A percentile compares a stretch with the other conserved stretches of the same genome.
These are phyloP conservation scores for Plasmodium coatneyi DNA, from an alignment of 169 alveolate species.

Conservation along the genomic window DNA sequence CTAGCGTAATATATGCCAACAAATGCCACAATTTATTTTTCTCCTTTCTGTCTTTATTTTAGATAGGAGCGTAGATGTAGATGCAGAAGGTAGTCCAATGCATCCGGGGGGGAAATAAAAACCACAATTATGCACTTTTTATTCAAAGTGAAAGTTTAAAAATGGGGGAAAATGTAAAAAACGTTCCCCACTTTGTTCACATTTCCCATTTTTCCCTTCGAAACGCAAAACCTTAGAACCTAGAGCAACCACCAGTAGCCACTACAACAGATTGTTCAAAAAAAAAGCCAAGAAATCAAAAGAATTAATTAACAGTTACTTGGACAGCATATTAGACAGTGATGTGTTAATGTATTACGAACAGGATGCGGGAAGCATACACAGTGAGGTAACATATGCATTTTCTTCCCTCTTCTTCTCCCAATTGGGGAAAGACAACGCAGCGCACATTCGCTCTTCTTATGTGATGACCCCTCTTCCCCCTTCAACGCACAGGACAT, in stretches of 20 bases:
- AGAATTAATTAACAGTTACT: background rate
- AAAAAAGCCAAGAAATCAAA: background rate
- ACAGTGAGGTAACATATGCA: background rate
- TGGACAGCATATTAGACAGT: conserved; percentile 42
- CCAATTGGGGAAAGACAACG: background rate
- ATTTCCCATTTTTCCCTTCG: background rate
- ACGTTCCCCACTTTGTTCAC: background rate
- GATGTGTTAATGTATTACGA: background rate
- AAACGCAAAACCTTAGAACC: background rate
- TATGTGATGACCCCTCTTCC: background rate
- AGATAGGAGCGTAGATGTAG: background rate
- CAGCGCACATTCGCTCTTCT: background rate
- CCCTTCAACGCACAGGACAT: background rate
- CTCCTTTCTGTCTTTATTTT: background rate
- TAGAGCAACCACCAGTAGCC: background rate
- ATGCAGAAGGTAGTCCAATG: background rate
- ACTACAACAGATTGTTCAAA: background rate
- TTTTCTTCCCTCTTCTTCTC: background rate
- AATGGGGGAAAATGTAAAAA: background rate
- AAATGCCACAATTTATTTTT: background rate
- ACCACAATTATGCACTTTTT: background rate
- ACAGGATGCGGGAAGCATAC: background rate
- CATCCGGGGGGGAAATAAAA: background rate
- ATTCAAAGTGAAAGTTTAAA: background rate
- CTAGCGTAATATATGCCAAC: background rate